A percentile compares a stretch with the other conserved stretches of the same genome.
These are phyloP conservation scores for Hygrophoropsis aurantiaca DNA, from an alignment of 768 basidiomycete genomes.

Conservation along the genomic window DNA sequence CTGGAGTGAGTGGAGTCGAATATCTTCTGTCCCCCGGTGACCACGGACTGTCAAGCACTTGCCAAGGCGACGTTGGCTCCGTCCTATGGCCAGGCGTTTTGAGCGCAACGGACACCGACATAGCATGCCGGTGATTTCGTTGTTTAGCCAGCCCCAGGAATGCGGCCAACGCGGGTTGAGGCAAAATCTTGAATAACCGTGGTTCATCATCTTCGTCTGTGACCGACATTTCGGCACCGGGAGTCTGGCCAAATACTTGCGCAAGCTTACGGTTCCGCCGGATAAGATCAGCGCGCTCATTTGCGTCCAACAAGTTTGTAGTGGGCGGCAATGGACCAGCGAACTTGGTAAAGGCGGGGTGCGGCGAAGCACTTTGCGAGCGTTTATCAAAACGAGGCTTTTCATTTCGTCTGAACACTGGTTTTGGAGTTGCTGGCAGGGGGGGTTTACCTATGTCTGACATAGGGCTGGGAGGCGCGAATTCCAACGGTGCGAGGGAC, in stretches of 20 bases:
- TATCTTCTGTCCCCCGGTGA: constrained; percentile 43
- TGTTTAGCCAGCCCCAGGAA: constrained; percentile 26
- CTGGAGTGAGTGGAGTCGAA: constrained; percentile 54
- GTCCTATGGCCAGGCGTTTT: constrained; percentile 15
- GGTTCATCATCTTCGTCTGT: constrained; percentile 26
- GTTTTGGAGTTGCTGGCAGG: constrained; percentile 47
- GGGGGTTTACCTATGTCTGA: constrained; percentile 36
- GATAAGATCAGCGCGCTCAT: constrained; percentile 71
- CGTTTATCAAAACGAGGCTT: constrained; percentile 22
- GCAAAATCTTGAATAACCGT: constrained; percentile 18
- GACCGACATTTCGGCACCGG: constrained; percentile 40
- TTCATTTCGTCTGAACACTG: constrained; percentile 38
- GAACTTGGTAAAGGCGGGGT: constrained; percentile 6
- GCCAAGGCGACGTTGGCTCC: constrained; percentile 33
- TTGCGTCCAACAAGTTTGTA: constrained; percentile 62
- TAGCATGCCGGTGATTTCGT: constrained; percentile 28
- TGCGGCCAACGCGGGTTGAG: constrained; percentile 23
- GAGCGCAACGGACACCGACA: constrained; percentile 27
- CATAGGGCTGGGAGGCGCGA: constrained; percentile 19
- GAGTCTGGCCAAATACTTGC: constrained; percentile 76
- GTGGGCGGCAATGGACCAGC: constrained; percentile 52
- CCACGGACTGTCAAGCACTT: constrained; percentile 29
- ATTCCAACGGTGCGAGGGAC: constrained; percentile 29
- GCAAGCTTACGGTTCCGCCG: constrained; percentile 75
- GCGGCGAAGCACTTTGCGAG: constrained; percentile 29